These are phyloP conservation scores for Suillus tomentosus DNA, from an alignment of 768 basidiomycete genomes.

Conservation along the genomic window DNA sequence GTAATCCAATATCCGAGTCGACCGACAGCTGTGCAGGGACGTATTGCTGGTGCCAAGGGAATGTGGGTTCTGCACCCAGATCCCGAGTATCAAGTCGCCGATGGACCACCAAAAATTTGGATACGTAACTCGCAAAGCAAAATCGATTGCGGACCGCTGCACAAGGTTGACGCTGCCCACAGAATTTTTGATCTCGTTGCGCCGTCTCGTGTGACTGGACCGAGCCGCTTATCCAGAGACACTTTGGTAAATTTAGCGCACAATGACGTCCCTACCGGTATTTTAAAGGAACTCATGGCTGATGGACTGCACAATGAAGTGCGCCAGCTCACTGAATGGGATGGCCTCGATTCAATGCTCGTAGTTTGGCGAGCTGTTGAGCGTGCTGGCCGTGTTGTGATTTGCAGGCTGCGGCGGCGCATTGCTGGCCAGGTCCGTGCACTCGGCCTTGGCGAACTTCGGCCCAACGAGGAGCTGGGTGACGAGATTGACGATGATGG, in stretches of 20 bases:
- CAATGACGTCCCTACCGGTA: constrained; percentile 52
- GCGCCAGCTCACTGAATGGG: constrained; percentile 55
- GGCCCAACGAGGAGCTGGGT: constrained; percentile 39
- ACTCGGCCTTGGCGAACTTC: constrained; percentile 49
- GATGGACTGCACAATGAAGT: constrained; percentile 51
- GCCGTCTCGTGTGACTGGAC: constrained; percentile 44
- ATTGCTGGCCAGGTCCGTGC: constrained; percentile 56
- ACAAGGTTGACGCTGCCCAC: constrained; percentile 42
- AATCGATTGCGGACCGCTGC: constrained; percentile 41
- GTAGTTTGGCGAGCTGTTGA: constrained; percentile 55
- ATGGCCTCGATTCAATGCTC: constrained; percentile 44
- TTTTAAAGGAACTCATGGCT: constrained; percentile 51
- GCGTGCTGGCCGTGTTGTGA: constrained; percentile 46
- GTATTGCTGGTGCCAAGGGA: constrained; percentile 62
- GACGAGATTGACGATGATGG: constrained; percentile 30
- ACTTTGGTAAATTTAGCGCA: constrained; percentile 60
- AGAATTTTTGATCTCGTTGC: constrained; percentile 64
- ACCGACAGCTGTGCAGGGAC: constrained; percentile 62
- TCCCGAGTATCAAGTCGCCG: constrained; percentile 27
- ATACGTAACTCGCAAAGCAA: constrained; percentile 64
- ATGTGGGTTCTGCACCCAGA: constrained; percentile 62
- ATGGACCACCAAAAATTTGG: constrained; percentile 55
- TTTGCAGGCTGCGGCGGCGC: constrained; percentile 44
- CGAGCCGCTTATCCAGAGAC: constrained; percentile 52
- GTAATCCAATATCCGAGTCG: constrained; percentile 34